Evolutionary conservation across 805 yeast species (phyloP), one percentile per base, ranked within the genome.

Genomic region (Saccharomycopsis fodiens): DNA sequence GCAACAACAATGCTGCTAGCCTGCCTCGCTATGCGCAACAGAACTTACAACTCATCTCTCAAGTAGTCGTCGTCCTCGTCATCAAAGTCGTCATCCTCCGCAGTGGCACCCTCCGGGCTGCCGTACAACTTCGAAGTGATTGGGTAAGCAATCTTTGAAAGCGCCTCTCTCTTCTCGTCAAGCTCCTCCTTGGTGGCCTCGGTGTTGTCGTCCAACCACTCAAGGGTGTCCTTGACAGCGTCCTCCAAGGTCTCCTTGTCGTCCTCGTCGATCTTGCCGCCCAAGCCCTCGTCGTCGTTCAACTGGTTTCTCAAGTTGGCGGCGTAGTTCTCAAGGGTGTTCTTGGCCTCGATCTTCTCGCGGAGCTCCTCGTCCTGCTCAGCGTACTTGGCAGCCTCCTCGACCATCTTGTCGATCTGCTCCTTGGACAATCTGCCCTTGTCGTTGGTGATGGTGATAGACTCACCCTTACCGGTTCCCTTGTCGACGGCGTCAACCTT

Each of bases 391-490:
- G 88, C 97, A 57, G 97, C 97, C 63, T 91, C 97, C 62, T 80
- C 93, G 53, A 91, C 96, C 96, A 91, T 91, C 70, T 91, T 86
- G 59, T 91, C 97, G 59, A 91, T 89, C 54, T 88, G 96, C 52
- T 89, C 96, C 72, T 86, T 83, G 21, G 91, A 75, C 61, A 88
- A 76, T 74, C 97, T 85, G 60, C 96, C 95, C 73, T 86, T 86
- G 68, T 88, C 96, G 60, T 88, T 88, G 59, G 87, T 84, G 63
- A 88, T 88, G 46, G 95, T 86, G 62, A 88, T 85, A 59, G 91
- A 82, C 67, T 89, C 87, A 48, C 85, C 74, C 68, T 85, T 85
- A 67, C 96, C 97, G 47, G 96, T 86, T 61, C 93, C 96, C 73
- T 88, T 88, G 64, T 88, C 97, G 54, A 84, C 73, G 47, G 96